These are phyloP conservation scores for Mollisiaceae sp. DNA, from an alignment of 2,329 filamentous ascomycete genomes.

Conservation along the genomic window DNA sequence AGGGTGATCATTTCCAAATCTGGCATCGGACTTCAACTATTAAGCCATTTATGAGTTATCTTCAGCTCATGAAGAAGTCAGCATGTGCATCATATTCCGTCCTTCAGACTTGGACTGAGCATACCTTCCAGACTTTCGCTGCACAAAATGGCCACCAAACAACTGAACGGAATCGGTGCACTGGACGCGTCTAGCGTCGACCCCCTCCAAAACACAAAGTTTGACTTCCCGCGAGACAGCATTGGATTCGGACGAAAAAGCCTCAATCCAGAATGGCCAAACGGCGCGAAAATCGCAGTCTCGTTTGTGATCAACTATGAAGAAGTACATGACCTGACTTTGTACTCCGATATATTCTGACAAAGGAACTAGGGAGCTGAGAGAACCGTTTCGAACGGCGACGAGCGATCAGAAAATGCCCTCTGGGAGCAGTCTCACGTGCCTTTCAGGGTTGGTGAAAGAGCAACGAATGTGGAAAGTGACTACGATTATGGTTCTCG, in stretches of 20 bases:
- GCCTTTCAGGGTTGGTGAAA: constrained; percentile 3
- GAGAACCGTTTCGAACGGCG: constrained; percentile 42
- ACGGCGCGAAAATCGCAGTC: constrained; percentile 39
- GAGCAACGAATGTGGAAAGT: constrained; percentile 32
- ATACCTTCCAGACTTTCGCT: not conserved
- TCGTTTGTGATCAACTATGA: constrained; percentile 32
- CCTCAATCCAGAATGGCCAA: constrained; percentile 39
- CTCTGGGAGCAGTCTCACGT: constrained; percentile 22
- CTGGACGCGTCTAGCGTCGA: constrained; percentile 13
- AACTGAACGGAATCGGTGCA: not conserved
- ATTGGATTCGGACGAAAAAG: constrained; percentile 28
- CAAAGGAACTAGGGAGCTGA: constrained; percentile 31
- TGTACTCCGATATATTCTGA: not conserved
- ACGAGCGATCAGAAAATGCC: constrained; percentile 33
- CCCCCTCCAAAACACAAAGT: constrained; percentile 15
- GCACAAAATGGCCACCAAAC: not conserved
- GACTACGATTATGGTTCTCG: constrained; percentile 43
- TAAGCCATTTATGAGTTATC: not conserved
- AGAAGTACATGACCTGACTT: constrained; percentile 15
- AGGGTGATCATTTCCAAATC: not conserved
- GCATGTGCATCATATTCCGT: not conserved
- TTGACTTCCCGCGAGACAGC: constrained; percentile 35
- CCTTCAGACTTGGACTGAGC: not conserved
- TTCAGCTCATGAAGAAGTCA: not conserved
- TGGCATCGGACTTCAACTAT: not conserved